These are phyloP conservation scores for Ascochyta pisi DNA, from an alignment of 2,329 filamentous ascomycete species.

Conservation along the genomic window DNA sequence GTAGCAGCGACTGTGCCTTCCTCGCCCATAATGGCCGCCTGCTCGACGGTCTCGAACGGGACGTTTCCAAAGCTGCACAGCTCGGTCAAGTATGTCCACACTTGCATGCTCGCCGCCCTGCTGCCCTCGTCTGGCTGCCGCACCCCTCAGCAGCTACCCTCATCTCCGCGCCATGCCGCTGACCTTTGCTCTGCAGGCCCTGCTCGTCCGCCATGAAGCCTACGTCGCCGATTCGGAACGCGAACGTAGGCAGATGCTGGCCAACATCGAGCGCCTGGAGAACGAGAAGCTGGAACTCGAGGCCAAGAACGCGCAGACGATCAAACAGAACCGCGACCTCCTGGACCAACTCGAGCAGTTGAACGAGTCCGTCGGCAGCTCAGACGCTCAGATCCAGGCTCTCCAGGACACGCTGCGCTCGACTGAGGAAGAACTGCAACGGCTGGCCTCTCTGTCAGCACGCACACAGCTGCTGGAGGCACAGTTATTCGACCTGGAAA, in stretches of 20 bases:
- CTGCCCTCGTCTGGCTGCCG: constrained; percentile 17
- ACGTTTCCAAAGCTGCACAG: constrained; percentile 84
- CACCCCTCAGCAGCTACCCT: constrained; percentile 19
- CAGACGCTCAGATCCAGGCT: constrained; percentile 78
- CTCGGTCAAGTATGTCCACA: constrained; percentile 81
- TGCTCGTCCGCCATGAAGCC: constrained; percentile 89
- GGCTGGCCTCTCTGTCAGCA: constrained; percentile 74
- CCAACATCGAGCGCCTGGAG: constrained; percentile 78
- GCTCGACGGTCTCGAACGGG: constrained; percentile 82
- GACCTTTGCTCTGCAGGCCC: constrained; percentile 77
- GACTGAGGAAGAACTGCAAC: constrained; percentile 78
- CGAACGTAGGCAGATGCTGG: constrained; percentile 75
- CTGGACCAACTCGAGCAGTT: constrained; percentile 84
- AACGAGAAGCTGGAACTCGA: constrained; percentile 73
- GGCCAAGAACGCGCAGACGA: constrained; percentile 75
- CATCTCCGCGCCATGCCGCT: constrained; percentile 61
- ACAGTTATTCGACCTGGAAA: constrained; percentile 79
- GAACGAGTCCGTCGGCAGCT: constrained; percentile 79
- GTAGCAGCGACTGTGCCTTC: constrained; percentile 77
- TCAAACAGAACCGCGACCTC: constrained; percentile 82
- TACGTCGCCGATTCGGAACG: constrained; percentile 93
- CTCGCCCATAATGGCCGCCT: constrained; percentile 80
- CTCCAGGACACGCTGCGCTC: constrained; percentile 79
- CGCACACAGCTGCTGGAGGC: constrained; percentile 80
- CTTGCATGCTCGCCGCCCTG: constrained; percentile 36